phyloP scores from a whole-genome alignment of 768 basidiomycete species.

The Rhizopogon vinicolor region DNA sequence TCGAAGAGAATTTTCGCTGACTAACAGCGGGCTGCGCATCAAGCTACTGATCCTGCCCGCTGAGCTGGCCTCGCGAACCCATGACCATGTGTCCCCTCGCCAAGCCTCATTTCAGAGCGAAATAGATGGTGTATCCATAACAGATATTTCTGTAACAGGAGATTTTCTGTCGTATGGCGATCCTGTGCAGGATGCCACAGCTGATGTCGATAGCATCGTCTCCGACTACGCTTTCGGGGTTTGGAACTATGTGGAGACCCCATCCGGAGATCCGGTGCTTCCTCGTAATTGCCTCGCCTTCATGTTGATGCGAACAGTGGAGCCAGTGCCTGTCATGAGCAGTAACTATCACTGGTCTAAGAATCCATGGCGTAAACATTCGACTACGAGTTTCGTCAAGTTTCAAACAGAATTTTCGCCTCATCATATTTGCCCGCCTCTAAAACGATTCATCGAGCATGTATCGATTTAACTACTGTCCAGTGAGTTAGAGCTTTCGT shows the following conservation, averaged over 20 bases:
- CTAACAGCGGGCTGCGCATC: neutral
- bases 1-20: neutral
- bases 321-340: neutral
- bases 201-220: neutral
- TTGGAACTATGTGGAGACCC: neutral
- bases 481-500: neutral
- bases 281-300: neutral
- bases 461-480: neutral
- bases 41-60: neutral
- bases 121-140: neutral
- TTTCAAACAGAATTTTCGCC: neutral
- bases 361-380: neutral
- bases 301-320: neutral
- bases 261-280: neutral
- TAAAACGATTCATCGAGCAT: neutral
- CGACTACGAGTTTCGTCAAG: neutral
- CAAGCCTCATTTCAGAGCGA: neutral
- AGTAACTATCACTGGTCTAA: neutral
- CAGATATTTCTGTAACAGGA: neutral
- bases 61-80: neutral
- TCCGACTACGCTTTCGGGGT: neutral
- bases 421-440: neutral
- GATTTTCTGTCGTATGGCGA: neutral
- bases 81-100: neutral
- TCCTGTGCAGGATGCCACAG: neutral